Evolutionary conservation across 2,329 filamentous ascomycete species (phyloP).

Genomic region (Colletotrichum higginsianum): DNA sequence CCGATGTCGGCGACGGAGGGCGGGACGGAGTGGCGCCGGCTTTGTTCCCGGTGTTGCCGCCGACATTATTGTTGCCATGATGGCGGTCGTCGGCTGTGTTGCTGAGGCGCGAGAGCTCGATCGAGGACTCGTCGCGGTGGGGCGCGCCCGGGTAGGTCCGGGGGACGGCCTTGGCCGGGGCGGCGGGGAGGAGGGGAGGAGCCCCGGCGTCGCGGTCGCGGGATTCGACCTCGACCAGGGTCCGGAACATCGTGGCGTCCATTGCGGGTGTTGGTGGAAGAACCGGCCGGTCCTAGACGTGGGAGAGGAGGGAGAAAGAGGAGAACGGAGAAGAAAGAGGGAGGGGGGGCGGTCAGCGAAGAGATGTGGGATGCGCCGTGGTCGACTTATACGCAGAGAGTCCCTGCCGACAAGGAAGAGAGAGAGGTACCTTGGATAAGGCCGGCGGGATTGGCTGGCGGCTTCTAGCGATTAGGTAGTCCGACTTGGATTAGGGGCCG

Average conservation of each 20-base stretch:
- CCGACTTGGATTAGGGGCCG: neutral
- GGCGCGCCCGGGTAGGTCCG: conserved; percentile 58
- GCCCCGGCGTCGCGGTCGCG: conserved; percentile 38
- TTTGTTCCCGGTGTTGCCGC: neutral
- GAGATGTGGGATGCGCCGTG: neutral
- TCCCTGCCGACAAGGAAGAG: neutral
- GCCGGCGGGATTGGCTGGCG: neutral
- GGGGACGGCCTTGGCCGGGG: conserved; percentile 55
- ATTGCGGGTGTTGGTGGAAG: conserved; percentile 44
- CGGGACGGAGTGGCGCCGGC: neutral
- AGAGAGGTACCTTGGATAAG: neutral
- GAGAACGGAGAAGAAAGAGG: too few relatives aligned
- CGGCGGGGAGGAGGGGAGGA: conserved; percentile 44
- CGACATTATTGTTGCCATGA: neutral
- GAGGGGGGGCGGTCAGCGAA: neutral
- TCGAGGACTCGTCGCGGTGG: conserved; percentile 47
- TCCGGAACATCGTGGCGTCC: conserved; percentile 52
- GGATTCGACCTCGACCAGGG: conserved; percentile 52
- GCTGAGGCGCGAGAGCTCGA: conserved; percentile 49
- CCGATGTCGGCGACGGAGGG: conserved; percentile 11
- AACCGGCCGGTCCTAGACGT: neutral
- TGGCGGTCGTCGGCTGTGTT: neutral
- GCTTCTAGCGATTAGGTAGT: neutral
- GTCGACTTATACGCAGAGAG: neutral
- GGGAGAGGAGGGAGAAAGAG: neutral